Evolutionary conservation across 805 yeast genomes (phyloP).

Genomic region (Lachancea thermotolerans): DNA sequence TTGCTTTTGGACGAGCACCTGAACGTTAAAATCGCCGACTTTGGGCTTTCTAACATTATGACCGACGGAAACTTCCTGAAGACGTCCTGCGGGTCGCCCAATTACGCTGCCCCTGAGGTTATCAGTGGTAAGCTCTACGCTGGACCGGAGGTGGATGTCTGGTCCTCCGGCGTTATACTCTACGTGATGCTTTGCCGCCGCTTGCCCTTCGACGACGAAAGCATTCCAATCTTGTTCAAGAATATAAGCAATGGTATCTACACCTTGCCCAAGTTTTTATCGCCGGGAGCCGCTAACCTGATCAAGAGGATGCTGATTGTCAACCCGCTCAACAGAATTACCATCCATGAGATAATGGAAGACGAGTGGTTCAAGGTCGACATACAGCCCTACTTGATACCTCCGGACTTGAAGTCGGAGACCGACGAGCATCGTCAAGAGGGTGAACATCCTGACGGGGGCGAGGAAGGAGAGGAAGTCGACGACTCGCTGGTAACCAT

Average conservation of each 20-base stretch:
- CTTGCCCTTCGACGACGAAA: conserved; percentile 92
- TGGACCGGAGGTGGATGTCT: conserved; percentile 96
- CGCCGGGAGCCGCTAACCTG: conserved; percentile 76
- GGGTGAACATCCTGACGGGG: conserved; percentile 16
- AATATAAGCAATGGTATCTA: conserved; percentile 91
- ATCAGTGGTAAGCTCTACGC: conserved; percentile 92
- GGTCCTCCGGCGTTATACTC: conserved; percentile 94
- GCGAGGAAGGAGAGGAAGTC: conserved; percentile 35
- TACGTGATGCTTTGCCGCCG: conserved; percentile 96
- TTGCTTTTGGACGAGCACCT: conserved; percentile 79
- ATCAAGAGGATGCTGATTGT: conserved; percentile 89
- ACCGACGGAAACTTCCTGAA: conserved; percentile 94
- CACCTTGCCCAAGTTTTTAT: conserved; percentile 78
- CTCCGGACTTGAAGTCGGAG: conserved; percentile 30
- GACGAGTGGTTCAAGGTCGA: conserved; percentile 89
- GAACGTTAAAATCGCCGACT: conserved; percentile 93
- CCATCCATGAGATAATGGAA: conserved; percentile 85
- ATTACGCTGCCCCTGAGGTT: conserved; percentile 97
- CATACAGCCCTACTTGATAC: conserved; percentile 71
- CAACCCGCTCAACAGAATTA: conserved; percentile 87
- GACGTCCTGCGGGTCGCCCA: conserved; percentile 94
- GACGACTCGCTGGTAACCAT: conserved; percentile 74
- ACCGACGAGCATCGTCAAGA: conserved; percentile 7
- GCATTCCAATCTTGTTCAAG: conserved; percentile 88
- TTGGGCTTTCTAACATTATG: conserved; percentile 92